Evolutionary conservation across 2,329 filamentous ascomycete genomes (phyloP).

Genomic region (Epichloe glyceriae): DNA sequence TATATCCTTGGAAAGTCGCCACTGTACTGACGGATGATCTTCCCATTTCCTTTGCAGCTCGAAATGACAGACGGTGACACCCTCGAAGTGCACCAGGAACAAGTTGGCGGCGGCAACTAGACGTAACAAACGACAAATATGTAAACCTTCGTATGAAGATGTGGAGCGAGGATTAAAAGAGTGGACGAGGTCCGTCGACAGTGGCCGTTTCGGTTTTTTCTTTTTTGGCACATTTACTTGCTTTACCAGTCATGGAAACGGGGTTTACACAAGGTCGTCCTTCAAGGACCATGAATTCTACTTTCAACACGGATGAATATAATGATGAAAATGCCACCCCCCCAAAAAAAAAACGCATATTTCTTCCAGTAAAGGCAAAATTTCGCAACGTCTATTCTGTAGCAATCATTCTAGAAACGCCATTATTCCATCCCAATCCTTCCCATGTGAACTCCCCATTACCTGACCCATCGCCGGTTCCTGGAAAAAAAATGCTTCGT

Average conservation of each 20-base stretch:
- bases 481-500: not conserved
- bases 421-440: not conserved
- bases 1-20: not conserved
- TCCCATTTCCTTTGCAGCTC: conserved; percentile 41
- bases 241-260: not conserved
- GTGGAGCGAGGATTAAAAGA: no score
- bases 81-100: conserved; percentile 94
- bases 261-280: not conserved
- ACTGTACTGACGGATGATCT: not conserved
- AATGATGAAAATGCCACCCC: not conserved
- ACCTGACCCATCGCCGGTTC: not conserved
- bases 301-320: not conserved
- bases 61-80: conserved; percentile 96
- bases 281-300: not conserved
- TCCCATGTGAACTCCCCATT: not conserved
- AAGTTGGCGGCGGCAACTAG: conserved; percentile 60
- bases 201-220: not conserved
- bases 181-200: not conserved
- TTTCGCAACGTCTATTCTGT: not conserved
- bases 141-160: not conserved
- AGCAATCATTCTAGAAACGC: not conserved
- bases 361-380: not conserved
- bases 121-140: not conserved
- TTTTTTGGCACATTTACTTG: not conserved
- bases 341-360: not conserved